Evolutionary conservation across 2,329 filamentous ascomycete genomes (phyloP).

Genomic region (Pestalotiopsis sp.): DNA sequence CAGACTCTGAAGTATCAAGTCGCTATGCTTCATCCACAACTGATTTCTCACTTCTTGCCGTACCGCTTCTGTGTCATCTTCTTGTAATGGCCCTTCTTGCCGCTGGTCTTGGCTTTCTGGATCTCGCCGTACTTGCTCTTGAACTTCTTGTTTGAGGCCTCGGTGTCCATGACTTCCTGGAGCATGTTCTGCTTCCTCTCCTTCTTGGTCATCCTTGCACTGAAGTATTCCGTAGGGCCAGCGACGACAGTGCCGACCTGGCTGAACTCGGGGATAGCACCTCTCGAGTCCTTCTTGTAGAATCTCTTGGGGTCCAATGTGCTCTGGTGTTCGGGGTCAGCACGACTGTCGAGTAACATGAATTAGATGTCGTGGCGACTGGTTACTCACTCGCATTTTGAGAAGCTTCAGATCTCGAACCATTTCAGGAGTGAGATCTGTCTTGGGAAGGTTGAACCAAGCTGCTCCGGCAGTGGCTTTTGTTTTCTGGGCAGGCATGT

Average conservation of each 20-base stretch:
- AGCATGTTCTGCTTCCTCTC: slow-evolving; percentile 86
- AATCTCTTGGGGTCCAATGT: slow-evolving; percentile 45
- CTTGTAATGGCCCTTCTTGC: slow-evolving; percentile 89
- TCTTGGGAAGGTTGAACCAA: slow-evolving; percentile 89
- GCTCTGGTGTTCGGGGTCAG: background rate
- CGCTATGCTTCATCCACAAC: background rate
- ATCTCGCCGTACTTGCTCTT: slow-evolving; percentile 87
- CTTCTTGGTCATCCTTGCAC: slow-evolving; percentile 78
- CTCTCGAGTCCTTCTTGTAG: slow-evolving; percentile 77
- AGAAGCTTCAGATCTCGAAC: slow-evolving; percentile 89
- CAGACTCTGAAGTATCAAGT: background rate
- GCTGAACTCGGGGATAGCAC: slow-evolving; percentile 77
- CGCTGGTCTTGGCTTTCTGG: slow-evolving; percentile 79
- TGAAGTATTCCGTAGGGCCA: slow-evolving; percentile 87
- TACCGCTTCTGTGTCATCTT: slow-evolving; percentile 59
- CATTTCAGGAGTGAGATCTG: slow-evolving; percentile 79
- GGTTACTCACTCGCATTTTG: slow-evolving; percentile 72
- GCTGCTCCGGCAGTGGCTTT: slow-evolving; percentile 70
- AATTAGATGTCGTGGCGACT: background rate
- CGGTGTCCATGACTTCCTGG: slow-evolving; percentile 76
- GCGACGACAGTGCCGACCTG: slow-evolving; percentile 88
- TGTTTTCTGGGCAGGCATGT: background rate
- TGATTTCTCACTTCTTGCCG: slow-evolving; percentile 26
- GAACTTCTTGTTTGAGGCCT: slow-evolving; percentile 71
- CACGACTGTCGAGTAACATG: background rate